Evolutionary conservation across 1,284 basidiomycete species (phyloP).

Genomic region (Polyporus tsugae): DNA sequence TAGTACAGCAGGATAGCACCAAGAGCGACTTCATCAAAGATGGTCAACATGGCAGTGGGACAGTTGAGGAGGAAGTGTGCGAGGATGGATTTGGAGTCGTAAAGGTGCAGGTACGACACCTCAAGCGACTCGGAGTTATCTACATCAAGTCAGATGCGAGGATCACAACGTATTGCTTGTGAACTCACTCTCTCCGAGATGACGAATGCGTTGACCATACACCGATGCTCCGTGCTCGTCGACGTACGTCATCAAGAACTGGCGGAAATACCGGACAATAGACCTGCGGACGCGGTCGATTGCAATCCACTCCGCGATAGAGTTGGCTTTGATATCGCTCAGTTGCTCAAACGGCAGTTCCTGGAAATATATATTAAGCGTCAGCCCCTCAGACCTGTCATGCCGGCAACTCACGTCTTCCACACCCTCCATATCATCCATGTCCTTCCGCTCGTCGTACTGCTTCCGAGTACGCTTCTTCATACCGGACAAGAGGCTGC

Average conservation of each 20-base stretch:
- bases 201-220: constrained; percentile 93
- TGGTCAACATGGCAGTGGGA: constrained; percentile 90
- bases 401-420: constrained; percentile 71
- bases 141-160: constrained; percentile 42
- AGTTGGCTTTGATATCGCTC: constrained; percentile 97
- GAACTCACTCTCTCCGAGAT: constrained; percentile 90
- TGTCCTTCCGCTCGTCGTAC: constrained; percentile 87
- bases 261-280: constrained; percentile 92
- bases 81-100: constrained; percentile 90
- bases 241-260: constrained; percentile 96
- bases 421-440: constrained; percentile 86
- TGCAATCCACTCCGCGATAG: constrained; percentile 97
- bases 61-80: constrained; percentile 98
- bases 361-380: constrained; percentile 47
- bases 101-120: constrained; percentile 94
- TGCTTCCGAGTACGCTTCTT: constrained; percentile 82
- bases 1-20: constrained; percentile 96
- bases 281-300: constrained; percentile 90
- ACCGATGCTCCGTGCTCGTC: constrained; percentile 93
- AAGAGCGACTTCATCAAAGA: constrained; percentile 96
- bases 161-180: background rate
- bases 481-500: constrained; percentile 70
- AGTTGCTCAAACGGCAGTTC: constrained; percentile 96
- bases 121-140: constrained; percentile 98
- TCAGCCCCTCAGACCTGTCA: background rate